phyloP scores from a whole-genome alignment of 768 basidiomycete species.

The Hypsizygus marmoreus region DNA sequence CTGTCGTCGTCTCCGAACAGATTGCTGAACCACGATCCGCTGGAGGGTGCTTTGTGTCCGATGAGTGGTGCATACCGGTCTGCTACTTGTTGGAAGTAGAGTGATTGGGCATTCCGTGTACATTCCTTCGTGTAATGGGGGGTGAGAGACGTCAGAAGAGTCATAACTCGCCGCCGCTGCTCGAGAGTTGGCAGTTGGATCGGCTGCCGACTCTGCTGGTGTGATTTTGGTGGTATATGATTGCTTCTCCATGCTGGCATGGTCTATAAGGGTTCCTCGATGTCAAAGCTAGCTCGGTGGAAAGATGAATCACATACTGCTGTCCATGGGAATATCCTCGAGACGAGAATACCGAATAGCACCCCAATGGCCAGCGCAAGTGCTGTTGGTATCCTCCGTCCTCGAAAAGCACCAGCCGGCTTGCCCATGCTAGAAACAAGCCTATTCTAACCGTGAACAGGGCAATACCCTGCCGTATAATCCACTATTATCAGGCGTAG shows the following conservation, averaged over 20 bases:
- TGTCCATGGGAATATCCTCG: slow-evolving; percentile 51
- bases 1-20: slow-evolving; percentile 48
- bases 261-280: slow-evolving; percentile 22
- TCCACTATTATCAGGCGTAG: neutral
- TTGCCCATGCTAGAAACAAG: slow-evolving; percentile 7
- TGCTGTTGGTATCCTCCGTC: slow-evolving; percentile 54
- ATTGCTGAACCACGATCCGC: slow-evolving; percentile 60
- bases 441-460: neutral
- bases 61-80: slow-evolving; percentile 86
- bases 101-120: slow-evolving; percentile 78
- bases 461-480: too few relatives aligned
- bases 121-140: slow-evolving; percentile 94
- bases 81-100: slow-evolving; percentile 81
- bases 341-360: slow-evolving; percentile 58
- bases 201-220: slow-evolving; percentile 58
- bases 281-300: slow-evolving; percentile 9
- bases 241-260: slow-evolving; percentile 56
- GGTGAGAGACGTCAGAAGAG: slow-evolving; percentile 83
- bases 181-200: slow-evolving; percentile 77
- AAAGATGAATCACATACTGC: slow-evolving; percentile 26
- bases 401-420: slow-evolving; percentile 22
- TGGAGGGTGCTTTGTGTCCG: slow-evolving; percentile 67
- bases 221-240: slow-evolving; percentile 50
- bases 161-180: slow-evolving; percentile 84
- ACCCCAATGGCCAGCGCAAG: slow-evolving; percentile 63